Base-by-base conservation (phyloP, 805 yeast genomes). In the Wickerhamomyces chambardii region DNA sequence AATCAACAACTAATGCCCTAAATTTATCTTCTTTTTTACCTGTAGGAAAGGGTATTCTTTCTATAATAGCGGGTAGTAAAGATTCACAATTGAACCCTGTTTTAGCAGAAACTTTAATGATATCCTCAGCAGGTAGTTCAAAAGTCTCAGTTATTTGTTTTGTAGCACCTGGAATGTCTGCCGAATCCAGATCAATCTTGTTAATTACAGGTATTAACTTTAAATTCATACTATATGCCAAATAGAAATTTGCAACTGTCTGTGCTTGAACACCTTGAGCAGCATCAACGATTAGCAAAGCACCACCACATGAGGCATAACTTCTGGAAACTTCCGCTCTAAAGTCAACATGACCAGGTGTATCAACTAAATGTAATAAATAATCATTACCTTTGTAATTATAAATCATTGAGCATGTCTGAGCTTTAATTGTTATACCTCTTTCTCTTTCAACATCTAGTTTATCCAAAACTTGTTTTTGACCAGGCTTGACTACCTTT, bases 311-410 rank as follows among this genome's bases (percentile, higher is more conserved):
- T 0, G 96, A 84, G 3, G 97, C 97, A 58, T 89, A 89, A 7
- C 95, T 84, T 46, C 97, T 62, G 4, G 94, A 78, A 2, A 90
- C 98, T 50, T 90, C 98, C 8, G 92, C 81, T 36, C 96, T 66
- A 56, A 90, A 90, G 56, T 90, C 98, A 24, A 92, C 97, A 55
- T 90, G 98, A 0, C 98, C 98, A 0, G 98, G 98, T 0, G 97
- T 90, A 56, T 90, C 98, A 31, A 92, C 96, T 31, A 90, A 63
- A 63, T 90, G 96, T 31, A 90, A 61, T 36, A 92, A 58, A 53
- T 85, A 92, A 46, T 90, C 96, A 46, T 74, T 63, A 3, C 75
- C 74, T n/a, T 51, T 46, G 43, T 75, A 66, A 26, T 68, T 67
- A 55, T 87, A 87, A 40, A 92, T 68, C 97, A 90, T 92, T 0